Base-by-base conservation (phyloP, 2,329 filamentous ascomycete species). In the Claviceps citrina region DNA sequence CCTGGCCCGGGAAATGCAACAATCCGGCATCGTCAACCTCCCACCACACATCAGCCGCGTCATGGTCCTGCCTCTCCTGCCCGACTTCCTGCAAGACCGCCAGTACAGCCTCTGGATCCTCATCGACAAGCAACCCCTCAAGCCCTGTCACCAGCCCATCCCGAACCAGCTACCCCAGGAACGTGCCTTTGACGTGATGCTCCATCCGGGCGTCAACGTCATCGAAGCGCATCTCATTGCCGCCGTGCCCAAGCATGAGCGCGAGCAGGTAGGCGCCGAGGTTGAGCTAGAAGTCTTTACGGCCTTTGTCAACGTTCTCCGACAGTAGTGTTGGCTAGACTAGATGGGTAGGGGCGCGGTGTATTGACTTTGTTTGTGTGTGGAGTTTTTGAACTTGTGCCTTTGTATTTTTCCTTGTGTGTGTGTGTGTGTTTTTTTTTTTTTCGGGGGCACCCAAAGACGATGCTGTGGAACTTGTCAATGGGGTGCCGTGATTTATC, bases 231-330 rank as follows among this genome's bases (percentile, higher is more conserved):
- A 89, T 51, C 67, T 89, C 43, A 74, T 86, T 46, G 83, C 81
- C 1, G 78, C 78, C 6, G 68, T 84, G 32, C 74, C 71, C 1
- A 73, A 67, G 50, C 72, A 68, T 16, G 65, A 74, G 52, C 74
- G 69, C 44, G 61, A 69, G 28, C 62, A 67, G 0, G 68, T 68
- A 20, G 77, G 73, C 0, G 65, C 76, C 8, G 73, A 78, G 45
- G 71, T 80, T 27, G 84, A 91, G 54, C 65, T 87, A 46, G 86
- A 95, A 63, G 81, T 80, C 50, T 70, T 86, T 42, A 84, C 76
- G 1, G 67, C 91, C 22, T 82, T 82, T 59, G 71, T 81, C 44
- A 81, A 91, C 58, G 60, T 93, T 49, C 59, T 76, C 56, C 71
- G 62, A 27, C 30, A 16, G 16, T 44, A 30, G 32, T 13, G n/a